Conservation (phyloP, 352 stramenopile species). For the Aphanomyces cochlioides region DNA sequence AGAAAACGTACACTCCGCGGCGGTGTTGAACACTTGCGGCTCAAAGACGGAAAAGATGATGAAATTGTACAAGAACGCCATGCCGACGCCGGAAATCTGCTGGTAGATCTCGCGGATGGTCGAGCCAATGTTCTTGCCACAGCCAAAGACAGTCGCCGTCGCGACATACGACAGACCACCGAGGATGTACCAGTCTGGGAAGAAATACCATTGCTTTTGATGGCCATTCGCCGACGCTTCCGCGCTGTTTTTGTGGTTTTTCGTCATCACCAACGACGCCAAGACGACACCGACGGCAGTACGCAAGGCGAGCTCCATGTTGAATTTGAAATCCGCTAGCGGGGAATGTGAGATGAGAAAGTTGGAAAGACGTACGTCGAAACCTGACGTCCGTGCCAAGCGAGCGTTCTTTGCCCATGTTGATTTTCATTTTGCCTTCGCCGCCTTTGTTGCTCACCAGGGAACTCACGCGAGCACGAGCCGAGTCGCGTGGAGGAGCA, state of each 20-base stretch:
- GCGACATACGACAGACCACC: constrained; percentile 75
- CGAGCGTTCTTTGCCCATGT: constrained; percentile 34
- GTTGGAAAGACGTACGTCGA: constrained; percentile 28
- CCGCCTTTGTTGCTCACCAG: background rate
- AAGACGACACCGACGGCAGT: constrained; percentile 64
- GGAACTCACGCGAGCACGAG: background rate
- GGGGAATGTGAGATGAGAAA: background rate
- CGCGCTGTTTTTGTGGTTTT: constrained; percentile 46
- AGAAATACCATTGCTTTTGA: constrained; percentile 69
- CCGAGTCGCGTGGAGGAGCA: no score
- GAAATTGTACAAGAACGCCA: constrained; percentile 77
- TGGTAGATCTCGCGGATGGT: constrained; percentile 68
- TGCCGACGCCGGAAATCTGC: constrained; percentile 70
- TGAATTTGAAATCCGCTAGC: constrained; percentile 38
- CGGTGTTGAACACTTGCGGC: constrained; percentile 43
- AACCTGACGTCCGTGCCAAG: constrained; percentile 33
- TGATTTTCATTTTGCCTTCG: constrained; percentile 33
- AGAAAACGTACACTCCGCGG: constrained; percentile 10
- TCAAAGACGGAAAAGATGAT: constrained; percentile 52
- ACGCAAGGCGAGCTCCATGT: constrained; percentile 52
- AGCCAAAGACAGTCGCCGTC: constrained; percentile 71
- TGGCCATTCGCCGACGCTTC: constrained; percentile 33
- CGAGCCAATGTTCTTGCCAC: constrained; percentile 62
- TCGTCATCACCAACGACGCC: constrained; percentile 64
- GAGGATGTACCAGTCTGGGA: constrained; percentile 63